These are phyloP conservation scores for Paramecium octaurelia DNA, from an alignment of 73 alveolate genomes.

Conservation along the genomic window DNA sequence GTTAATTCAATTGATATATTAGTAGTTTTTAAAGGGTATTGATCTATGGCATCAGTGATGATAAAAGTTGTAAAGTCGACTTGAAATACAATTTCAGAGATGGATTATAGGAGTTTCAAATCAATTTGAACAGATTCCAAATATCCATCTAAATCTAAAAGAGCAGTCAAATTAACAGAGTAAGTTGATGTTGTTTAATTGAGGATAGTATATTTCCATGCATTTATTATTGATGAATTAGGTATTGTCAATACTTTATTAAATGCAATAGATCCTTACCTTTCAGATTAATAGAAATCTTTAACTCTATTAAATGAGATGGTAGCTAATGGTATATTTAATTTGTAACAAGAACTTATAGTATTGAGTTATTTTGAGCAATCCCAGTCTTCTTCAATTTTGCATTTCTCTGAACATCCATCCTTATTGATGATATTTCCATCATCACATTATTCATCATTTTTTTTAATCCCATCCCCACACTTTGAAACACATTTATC, in stretches of 20 bases:
- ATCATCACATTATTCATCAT: slow-evolving; percentile 39
- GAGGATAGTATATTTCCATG: background rate
- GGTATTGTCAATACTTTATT: background rate
- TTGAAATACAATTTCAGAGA: background rate
- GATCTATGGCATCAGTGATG: background rate
- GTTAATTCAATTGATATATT: background rate
- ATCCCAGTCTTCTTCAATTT: background rate
- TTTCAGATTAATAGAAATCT: background rate
- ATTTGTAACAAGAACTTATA: background rate
- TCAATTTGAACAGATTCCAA: background rate
- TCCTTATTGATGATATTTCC: background rate
- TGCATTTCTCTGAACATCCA: background rate
- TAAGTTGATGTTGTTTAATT: background rate
- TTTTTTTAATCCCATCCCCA: background rate
- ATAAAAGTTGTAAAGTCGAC: background rate
- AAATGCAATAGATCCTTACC: background rate
- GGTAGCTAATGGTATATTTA: background rate
- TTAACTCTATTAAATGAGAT: background rate
- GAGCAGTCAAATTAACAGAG: background rate
- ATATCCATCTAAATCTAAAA: background rate
- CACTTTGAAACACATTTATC: slow-evolving; percentile 9
- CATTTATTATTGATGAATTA: background rate
- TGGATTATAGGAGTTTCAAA: background rate
- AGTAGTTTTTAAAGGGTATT: background rate
- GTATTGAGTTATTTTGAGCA: background rate